These are phyloP conservation scores for Urtica urens DNA, from an alignment of 306 rosid species.

Conservation along the genomic window DNA sequence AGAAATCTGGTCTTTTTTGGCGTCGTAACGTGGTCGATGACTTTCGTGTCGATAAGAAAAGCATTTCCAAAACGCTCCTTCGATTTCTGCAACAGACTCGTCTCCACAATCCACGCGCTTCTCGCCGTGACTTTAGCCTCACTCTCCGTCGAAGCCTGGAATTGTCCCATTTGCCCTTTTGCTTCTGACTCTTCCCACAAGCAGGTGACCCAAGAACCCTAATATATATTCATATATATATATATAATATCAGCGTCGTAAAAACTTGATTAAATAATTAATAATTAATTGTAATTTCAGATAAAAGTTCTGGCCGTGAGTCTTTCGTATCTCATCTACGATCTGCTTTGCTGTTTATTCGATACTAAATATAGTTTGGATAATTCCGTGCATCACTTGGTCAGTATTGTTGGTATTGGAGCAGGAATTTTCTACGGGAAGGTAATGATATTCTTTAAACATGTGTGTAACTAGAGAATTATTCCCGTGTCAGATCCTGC, in stretches of 20 bases:
- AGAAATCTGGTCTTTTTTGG: constrained; percentile 35
- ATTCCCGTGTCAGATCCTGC: neutral
- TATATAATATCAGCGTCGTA: no score
- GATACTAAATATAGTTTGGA: constrained; percentile 43
- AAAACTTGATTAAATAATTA: no score
- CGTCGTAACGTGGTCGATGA: constrained; percentile 55
- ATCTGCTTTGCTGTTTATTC: constrained; percentile 56
- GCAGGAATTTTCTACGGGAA: constrained; percentile 58
- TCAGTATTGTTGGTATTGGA: constrained; percentile 59
- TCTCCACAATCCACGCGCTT: constrained; percentile 58
- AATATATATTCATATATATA: neutral
- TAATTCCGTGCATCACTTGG: constrained; percentile 62
- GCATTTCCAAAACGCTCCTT: constrained; percentile 37
- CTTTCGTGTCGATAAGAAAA: constrained; percentile 35
- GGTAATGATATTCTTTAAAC: constrained; percentile 22
- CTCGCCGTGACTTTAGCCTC: constrained; percentile 56
- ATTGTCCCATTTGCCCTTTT: constrained; percentile 53
- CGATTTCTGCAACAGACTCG: constrained; percentile 55
- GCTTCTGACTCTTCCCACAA: constrained; percentile 41
- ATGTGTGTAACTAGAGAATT: neutral
- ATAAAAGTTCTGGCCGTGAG: constrained; percentile 49
- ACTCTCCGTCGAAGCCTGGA: constrained; percentile 56
- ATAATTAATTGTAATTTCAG: constrained; percentile 23
- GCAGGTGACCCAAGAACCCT: constrained; percentile 31
- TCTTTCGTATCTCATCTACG: constrained; percentile 67